A percentile compares a stretch with the other conserved stretches of the same genome.
Evolutionary conservation across 164 flowering plant genomes (phyloP).

Genomic region (Malania oleifera): DNA sequence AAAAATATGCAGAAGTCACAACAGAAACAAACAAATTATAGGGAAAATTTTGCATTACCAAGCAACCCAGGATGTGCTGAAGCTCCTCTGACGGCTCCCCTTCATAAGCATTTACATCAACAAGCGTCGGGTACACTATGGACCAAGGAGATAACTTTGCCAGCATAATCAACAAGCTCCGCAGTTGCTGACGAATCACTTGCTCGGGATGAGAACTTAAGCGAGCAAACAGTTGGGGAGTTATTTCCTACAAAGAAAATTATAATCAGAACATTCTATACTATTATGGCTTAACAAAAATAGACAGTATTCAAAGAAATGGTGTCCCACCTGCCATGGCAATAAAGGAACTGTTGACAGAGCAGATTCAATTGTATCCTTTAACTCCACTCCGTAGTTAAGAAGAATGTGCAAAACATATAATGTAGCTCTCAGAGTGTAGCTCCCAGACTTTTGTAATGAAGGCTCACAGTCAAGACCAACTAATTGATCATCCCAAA

Average conservation of each 20-base stretch:
- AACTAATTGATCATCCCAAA: constrained; percentile 31
- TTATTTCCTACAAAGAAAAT: constrained; percentile 58
- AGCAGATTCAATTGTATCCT: constrained; percentile 71
- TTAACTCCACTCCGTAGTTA: constrained; percentile 80
- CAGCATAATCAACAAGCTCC: constrained; percentile 68
- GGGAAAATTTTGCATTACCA: constrained; percentile 50
- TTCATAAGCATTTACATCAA: constrained; percentile 73
- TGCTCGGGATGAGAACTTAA: constrained; percentile 85
- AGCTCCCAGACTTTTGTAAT: constrained; percentile 52
- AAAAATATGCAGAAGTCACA: background rate
- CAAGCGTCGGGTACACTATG: constrained; percentile 86
- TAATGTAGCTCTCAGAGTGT: constrained; percentile 68
- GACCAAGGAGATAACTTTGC: constrained; percentile 91
- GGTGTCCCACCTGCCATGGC: constrained; percentile 85
- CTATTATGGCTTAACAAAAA: background rate
- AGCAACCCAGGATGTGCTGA: constrained; percentile 63
- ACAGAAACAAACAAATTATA: background rate
- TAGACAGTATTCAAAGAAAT: constrained; percentile 1
- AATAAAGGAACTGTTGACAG: constrained; percentile 72
- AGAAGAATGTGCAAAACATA: constrained; percentile 78
- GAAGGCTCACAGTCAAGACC: constrained; percentile 31
- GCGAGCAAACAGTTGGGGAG: constrained; percentile 94
- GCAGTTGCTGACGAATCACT: constrained; percentile 72
- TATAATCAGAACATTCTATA: background rate
- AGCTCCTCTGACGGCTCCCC: constrained; percentile 87